Evolutionary conservation across 2,329 filamentous ascomycete species (phyloP), one percentile per base, ranked within the genome.

Genomic region (Hypoxylon sp.): DNA sequence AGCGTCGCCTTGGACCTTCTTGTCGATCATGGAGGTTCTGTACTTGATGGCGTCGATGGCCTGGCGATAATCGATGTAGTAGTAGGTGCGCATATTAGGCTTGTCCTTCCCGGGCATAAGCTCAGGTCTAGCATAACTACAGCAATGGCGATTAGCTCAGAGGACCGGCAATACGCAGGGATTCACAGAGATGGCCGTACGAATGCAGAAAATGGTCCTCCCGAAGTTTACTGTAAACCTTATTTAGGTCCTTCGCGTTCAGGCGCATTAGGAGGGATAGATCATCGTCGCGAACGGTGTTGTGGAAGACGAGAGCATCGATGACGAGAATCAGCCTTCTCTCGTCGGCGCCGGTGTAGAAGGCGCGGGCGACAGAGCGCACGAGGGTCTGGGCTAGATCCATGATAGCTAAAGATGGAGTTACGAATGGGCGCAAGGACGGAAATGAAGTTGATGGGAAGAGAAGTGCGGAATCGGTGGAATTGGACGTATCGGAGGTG

Each of bases 31-130:
- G 78, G 95, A 95, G 57, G 97, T 90, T 70, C 93, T 91, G 88
- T 92, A 99, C 81, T 99, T 99, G 82, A 97, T 97, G 54, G 93
- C 94, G 81, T 99, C 96, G 77, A 99, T 94, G 37, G 95, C 94
- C 64, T 93, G 92, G 66, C 96, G 93, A 77, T 97, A 97, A 79
- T 98, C 95, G 79, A 99, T 95, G 81, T 93, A 99, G 83, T 97
- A 99, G 86, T 97, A 99, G 70, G 95, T 97, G 75, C 93, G 89
- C 78, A 92, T 94, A 73, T 92, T 91, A 4, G 93, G 92, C 58
- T 94, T 91, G 64, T 92, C 91, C 66, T 94, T 92, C 57, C 93
- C 93, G 77, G 95, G 92, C 72, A 91, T 90, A 61, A 92, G 84
- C 79, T 97, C 94, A 55, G 90, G 88, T 68, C 94, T 90, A 33